These are phyloP conservation scores for Piromyces finnis DNA, from an alignment of 192 early-diverging fungal genomes.

Conservation along the genomic window DNA sequence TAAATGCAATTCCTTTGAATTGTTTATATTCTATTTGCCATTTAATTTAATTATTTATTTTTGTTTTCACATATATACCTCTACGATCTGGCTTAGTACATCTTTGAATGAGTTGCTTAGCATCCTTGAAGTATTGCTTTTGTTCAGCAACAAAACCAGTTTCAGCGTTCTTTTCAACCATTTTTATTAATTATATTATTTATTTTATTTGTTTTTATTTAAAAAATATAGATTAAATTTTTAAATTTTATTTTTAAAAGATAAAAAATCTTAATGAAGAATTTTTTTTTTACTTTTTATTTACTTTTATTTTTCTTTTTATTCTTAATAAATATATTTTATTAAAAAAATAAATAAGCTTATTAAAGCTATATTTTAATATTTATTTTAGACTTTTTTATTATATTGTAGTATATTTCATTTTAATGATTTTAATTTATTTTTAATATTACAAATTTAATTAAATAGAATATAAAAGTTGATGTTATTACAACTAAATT, in stretches of 20 bases:
- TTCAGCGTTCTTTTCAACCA: not conserved
- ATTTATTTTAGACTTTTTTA: not conserved
- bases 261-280: too few species aligned
- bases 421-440: not conserved
- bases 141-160: slow-evolving; percentile 55
- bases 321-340: too few species aligned
- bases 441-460: not conserved
- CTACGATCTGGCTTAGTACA: slow-evolving; percentile 94
- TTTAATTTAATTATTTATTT: too few species aligned
- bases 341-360: too few species aligned
- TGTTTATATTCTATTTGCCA: too few species aligned
- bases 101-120: slow-evolving; percentile 74
- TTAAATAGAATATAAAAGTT: not conserved
- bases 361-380: too few species aligned
- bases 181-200: not conserved
- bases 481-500: too few species aligned
- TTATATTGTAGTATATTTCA: not conserved
- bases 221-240: not conserved
- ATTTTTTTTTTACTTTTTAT: too few species aligned
- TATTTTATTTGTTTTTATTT: not conserved
- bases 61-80: slow-evolving; percentile 31
- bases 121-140: slow-evolving; percentile 82
- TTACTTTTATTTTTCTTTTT: too few species aligned
- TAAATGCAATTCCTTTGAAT: too few species aligned
- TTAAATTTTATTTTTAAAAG: too few species aligned